Conservation (phyloP, 192 early-diverging fungal species). For the Backusella tuberculispora region DNA sequence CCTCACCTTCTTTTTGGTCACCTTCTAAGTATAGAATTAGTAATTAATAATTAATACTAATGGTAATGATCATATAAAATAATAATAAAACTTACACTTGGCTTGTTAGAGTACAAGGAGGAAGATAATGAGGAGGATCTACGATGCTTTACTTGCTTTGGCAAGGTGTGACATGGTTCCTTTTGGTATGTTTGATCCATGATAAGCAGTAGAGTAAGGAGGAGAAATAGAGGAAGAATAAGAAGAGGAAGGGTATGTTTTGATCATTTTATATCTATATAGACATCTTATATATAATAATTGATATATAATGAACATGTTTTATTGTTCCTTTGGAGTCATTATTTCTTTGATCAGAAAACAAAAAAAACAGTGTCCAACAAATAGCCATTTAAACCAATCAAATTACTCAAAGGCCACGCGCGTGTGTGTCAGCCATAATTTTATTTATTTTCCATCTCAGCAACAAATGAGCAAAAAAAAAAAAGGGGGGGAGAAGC, state of each 20-base stretch:
- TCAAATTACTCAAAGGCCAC: neutral
- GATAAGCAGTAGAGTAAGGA: neutral
- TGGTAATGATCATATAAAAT: neutral
- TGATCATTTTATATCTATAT: neutral
- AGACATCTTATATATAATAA: neutral
- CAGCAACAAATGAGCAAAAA: neutral
- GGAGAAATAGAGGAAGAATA: neutral
- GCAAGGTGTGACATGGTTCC: neutral
- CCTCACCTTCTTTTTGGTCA: neutral
- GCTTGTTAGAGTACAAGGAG: neutral
- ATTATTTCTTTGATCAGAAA: neutral
- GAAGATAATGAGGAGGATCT: neutral
- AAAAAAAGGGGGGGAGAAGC: too few relatives aligned
- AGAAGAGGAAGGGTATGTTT: neutral
- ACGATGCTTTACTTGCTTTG: neutral
- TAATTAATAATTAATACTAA: neutral
- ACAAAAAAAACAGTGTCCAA: neutral
- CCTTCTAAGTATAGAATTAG: conserved; percentile 2
- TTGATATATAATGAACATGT: neutral
- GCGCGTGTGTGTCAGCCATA: neutral
- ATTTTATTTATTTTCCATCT: conserved; percentile 2
- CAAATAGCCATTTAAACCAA: neutral
- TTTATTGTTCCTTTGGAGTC: neutral
- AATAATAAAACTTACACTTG: neutral
- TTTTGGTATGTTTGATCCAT: neutral